Evolutionary conservation across 805 yeast species (phyloP).

Genomic region (Pichia manshurica): DNA sequence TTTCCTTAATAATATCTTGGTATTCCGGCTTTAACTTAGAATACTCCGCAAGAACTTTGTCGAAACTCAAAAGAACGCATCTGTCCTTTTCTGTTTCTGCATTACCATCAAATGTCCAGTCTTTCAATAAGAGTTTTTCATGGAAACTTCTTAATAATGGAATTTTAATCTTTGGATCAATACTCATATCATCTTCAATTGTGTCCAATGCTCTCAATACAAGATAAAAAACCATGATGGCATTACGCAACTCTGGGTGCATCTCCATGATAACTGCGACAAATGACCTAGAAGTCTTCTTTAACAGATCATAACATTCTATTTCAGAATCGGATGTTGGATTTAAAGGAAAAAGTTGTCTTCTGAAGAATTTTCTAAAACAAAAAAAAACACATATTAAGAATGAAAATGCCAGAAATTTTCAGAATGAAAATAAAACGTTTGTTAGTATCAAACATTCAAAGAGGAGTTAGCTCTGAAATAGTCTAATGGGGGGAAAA

Average conservation of each 20-base stretch:
- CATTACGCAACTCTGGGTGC: conserved; percentile 81
- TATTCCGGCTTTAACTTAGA: conserved; percentile 68
- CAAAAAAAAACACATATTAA: not conserved
- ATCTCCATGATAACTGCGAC: conserved; percentile 90
- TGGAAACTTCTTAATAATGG: conserved; percentile 69
- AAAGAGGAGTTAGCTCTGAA: too few relatives aligned
- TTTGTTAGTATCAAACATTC: conserved; percentile 2
- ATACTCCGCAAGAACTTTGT: conserved; percentile 60
- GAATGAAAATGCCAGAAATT: too few relatives aligned
- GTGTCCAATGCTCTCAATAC: conserved; percentile 90
- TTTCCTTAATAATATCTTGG: conserved; percentile 71
- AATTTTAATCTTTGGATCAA: conserved; percentile 64
- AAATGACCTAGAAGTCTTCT: conserved; percentile 79
- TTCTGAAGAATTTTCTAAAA: conserved; percentile 42
- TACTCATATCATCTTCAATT: conserved; percentile 91
- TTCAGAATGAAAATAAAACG: not conserved
- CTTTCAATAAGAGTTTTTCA: conserved; percentile 52
- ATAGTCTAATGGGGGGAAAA: too few relatives aligned
- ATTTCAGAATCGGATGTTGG: conserved; percentile 38
- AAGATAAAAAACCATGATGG: conserved; percentile 78
- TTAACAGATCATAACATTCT: conserved; percentile 64
- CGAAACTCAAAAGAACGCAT: conserved; percentile 74
- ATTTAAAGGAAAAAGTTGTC: conserved; percentile 44
- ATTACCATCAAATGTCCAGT: conserved; percentile 78
- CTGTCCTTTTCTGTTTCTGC: conserved; percentile 78